Evolutionary conservation across 202 grass and related monocot genomes (phyloP), one percentile per base, ranked within the genome.

Genomic region (Zizania palustris): DNA sequence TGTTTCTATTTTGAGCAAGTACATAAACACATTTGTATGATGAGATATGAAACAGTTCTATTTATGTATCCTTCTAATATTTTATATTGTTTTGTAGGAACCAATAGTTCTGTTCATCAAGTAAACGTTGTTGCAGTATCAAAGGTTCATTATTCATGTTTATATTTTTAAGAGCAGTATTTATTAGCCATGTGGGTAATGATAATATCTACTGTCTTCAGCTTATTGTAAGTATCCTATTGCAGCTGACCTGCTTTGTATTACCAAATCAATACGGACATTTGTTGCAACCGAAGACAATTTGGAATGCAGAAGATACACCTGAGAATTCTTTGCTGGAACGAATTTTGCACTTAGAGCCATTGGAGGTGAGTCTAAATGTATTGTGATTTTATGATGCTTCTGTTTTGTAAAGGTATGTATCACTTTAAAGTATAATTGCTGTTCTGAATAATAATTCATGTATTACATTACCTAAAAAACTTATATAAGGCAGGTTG

Each of bases 251-350:
- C 45, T 99, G 92, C 91, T 90, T 99, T 34, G 79, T 99, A 58
- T 78, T 99, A 63, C 85, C 89, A 76, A 91, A 86, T 82, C 73
- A 84, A 89, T 85, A 90, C 58, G 91, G 83, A 63, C 66, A 82
- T 81, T 75, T 99, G 74, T 76, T 99, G 79, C 85, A 92, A 85
- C 92, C 96, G 54, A 99, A 92, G 85, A 95, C 96, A 57, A 99
- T 99, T 79, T 99, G 96, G 96, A 99, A 85, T 84, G 91, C 91
- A 11, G 91, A 99, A 36, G 87, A 77, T 38, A 87, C 85, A 42
- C 80, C 89, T 86, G 87, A 99, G 89, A 85, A 76, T 85, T 92
- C 89, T 73, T 90, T 99, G 56, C 74, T 99, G 59, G 96, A 99
- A 89, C 89, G 90, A 83, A 92, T 99, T 88, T 76, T 99, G 57